Evolutionary conservation across 352 stramenopile species (phyloP), one percentile per base, ranked within the genome.

Genomic region (Peronospora farinosa): DNA sequence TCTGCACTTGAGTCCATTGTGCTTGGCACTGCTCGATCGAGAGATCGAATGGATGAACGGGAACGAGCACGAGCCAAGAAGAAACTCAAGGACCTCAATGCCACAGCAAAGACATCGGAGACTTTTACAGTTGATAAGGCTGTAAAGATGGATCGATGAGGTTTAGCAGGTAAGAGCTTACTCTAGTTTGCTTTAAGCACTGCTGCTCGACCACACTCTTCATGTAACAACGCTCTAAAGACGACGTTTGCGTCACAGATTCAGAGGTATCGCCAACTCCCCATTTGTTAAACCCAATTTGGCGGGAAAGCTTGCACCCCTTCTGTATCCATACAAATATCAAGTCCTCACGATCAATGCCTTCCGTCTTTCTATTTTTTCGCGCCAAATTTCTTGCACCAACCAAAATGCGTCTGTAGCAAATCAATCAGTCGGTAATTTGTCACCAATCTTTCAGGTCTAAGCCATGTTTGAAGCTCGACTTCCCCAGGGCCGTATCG

Each of bases 381-480:
- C 56, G 53, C 57, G 46, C 51, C 51, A 66, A 65, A 64, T 51
- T 41, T 41, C 52, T 49, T n/a, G 54, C 28, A 12, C 50, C 46
- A 54, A 55, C 40, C 47, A 54, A 54, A 44, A 36, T 12, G 28
- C 31, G 12, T 5, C 15, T 47, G 38, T 43, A 57, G 46, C 35
- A 36, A 60, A 42, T 21, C 33, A 39, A 1, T 21, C 47, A 79
- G 68, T 77, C 58, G 63, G 52, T 42, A 66, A 74, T 79, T 79
- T 65, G 46, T 50, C 40, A 47, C 40, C 50, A 40, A 9, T 42
- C 40, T 41, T 44, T 35, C 19, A 13, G 35, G 19, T 47, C 10
- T 28, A 28, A 47, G 27, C 13, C 57, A 99, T 99, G 97, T 99
- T 99, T 66, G 97, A 99, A 86, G 96, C 96, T 49, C 80, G 92